Evolutionary conservation across 441 rosid genomes (phyloP), one percentile per base, ranked within the genome.

Genomic region (Hypseocharis bilobata): DNA sequence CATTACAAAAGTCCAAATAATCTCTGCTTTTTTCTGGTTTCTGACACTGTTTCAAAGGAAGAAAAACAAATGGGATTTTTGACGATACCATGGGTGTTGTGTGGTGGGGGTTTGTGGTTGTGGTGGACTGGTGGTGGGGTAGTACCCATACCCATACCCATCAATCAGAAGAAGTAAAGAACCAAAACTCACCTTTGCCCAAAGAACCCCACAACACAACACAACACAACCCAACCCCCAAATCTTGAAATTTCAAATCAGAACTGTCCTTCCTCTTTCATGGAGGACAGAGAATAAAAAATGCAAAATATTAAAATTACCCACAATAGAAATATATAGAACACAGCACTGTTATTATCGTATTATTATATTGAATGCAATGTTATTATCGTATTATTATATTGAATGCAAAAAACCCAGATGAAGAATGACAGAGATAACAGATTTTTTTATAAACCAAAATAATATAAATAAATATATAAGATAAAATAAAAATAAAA

Each of bases 351-450:
- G 59, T 64, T 51, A 62, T 57, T 23, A 11, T 8, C 40, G 63
- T n/a, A 22, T 26, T 44, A 63, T 62, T 0, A 17, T 7, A 51
- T 16, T 64, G 10, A 57, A 67, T 52, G 67, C n/a, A 63, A 47
- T n/a, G 16, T 26, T 44, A 63, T 62, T 0, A 17, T 7, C 52
- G n/a, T n/a, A 22, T 26, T 44, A 63, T 62, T 0, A 17, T 7
- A 51, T 16, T 64, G 10, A 57, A 67, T 52, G 67, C n/a, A 63
- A 47, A 59, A 77, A 84, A 78, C 85, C 87, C 86, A 86, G 95
- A 81, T 78, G 81, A 73, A 80, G 82, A 70, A 76, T 60, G 65
- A 62, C 66, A 72, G 67, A 74, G 8, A n/a, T 65, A 67, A 67
- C 68, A 71, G 77, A 66, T 70, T 65, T n/a, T 65, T 56, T 70